Evolutionary conservation across 2,329 filamentous ascomycete species (phyloP).

Genomic region (Thelonectria blattea): DNA sequence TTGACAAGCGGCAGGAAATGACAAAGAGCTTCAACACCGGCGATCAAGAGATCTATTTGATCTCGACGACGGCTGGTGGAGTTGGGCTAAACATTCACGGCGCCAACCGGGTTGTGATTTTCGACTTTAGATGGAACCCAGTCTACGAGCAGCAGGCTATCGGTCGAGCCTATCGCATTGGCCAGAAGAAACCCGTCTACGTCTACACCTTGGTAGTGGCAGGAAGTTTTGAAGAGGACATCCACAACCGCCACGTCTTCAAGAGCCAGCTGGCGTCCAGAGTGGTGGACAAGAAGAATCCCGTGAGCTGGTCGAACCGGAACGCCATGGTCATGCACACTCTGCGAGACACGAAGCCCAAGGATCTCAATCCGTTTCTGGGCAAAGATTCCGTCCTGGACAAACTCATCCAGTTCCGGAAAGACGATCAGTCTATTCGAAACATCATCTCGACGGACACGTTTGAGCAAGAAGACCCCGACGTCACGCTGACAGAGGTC

Average conservation of each 20-base stretch:
- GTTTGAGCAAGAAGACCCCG: slow-evolving; percentile 72
- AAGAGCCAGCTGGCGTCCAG: slow-evolving; percentile 81
- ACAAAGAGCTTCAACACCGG: slow-evolving; percentile 73
- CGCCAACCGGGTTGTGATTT: slow-evolving; percentile 85
- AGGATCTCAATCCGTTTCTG: slow-evolving; percentile 57
- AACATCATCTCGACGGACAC: slow-evolving; percentile 72
- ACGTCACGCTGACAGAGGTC: slow-evolving; percentile 60
- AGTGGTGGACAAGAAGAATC: slow-evolving; percentile 84
- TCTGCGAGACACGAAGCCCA: slow-evolving; percentile 57
- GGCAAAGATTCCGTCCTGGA: slow-evolving; percentile 71
- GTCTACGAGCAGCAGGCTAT: slow-evolving; percentile 85
- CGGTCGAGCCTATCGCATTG: slow-evolving; percentile 83
- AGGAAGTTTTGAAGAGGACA: slow-evolving; percentile 78
- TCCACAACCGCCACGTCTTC: slow-evolving; percentile 79
- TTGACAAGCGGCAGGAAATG: slow-evolving; percentile 63
- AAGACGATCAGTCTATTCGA: slow-evolving; percentile 50
- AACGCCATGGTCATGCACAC: slow-evolving; percentile 63
- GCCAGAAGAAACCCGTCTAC: slow-evolving; percentile 79
- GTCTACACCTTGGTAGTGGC: slow-evolving; percentile 83
- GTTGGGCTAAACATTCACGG: slow-evolving; percentile 83
- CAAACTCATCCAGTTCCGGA: slow-evolving; percentile 48
- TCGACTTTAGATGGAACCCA: slow-evolving; percentile 84
- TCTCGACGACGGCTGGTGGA: slow-evolving; percentile 84
- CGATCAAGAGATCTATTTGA: slow-evolving; percentile 69
- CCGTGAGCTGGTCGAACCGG: slow-evolving; percentile 68